A percentile compares a stretch with the other conserved stretches of the same genome.
Evolutionary conservation across 2,329 filamentous ascomycete species (phyloP).

Genomic region (Ophiostoma ulmi): DNA sequence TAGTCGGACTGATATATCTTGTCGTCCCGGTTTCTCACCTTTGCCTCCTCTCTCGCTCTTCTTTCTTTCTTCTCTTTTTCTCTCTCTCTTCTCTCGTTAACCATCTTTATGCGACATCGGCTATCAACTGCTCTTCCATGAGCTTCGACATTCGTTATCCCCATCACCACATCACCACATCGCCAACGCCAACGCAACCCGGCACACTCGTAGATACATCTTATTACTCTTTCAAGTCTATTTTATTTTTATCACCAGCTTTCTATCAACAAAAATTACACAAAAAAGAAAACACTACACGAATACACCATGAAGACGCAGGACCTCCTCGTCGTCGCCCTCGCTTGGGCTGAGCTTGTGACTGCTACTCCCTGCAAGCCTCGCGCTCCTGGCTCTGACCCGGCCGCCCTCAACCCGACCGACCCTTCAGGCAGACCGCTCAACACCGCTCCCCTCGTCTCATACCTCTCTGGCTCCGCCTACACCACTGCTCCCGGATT

Average conservation of each 20-base stretch:
- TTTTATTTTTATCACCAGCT: background rate
- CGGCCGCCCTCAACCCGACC: background rate
- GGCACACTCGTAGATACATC: background rate
- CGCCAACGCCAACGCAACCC: background rate
- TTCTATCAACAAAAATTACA: background rate
- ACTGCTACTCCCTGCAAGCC: constrained; percentile 4
- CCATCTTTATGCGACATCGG: constrained; percentile 10
- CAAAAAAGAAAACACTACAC: background rate
- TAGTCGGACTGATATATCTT: constrained; percentile 8
- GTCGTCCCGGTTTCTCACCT: background rate
- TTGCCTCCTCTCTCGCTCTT: background rate
- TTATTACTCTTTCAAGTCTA: background rate
- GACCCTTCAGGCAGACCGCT: background rate
- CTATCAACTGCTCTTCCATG: background rate
- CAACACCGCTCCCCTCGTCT: background rate
- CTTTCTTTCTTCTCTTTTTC: background rate
- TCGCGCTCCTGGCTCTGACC: background rate
- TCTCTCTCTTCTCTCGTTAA: background rate
- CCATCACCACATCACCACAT: background rate
- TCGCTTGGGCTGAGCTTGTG: background rate
- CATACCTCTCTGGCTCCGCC: constrained; percentile 10
- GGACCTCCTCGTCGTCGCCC: constrained; percentile 8
- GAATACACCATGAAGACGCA: constrained; percentile 1
- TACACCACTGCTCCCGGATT: background rate
- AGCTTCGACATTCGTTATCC: constrained; percentile 14